Percentiles rank a stretch among this genome's conserved stretches.
phyloP scores from a whole-genome alignment of 805 yeast species.

The Wickerhamiella cacticola region DNA sequence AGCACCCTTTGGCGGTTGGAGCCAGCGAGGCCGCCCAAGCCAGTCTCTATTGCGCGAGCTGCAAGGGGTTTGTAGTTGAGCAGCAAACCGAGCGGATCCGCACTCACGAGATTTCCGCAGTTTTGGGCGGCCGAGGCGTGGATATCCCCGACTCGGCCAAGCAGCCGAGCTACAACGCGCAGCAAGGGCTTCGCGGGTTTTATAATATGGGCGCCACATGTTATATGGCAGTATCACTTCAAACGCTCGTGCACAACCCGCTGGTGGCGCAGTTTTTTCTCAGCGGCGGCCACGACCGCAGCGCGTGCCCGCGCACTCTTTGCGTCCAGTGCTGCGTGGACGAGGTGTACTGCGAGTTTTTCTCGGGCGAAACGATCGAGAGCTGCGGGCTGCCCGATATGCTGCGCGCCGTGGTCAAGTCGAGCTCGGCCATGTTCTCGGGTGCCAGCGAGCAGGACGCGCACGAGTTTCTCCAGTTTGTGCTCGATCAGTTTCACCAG shows the following conservation, averaged over 20 bases:
- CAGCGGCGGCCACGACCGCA: slow-evolving; percentile 59
- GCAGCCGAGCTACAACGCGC: slow-evolving; percentile 34
- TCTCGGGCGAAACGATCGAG: slow-evolving; percentile 45
- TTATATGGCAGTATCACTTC: slow-evolving; percentile 88
- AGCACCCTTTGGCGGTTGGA: slow-evolving; percentile 54
- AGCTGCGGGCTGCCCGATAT: slow-evolving; percentile 76
- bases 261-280: slow-evolving; percentile 65
- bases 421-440: slow-evolving; percentile 46
- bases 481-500: slow-evolving; percentile 69
- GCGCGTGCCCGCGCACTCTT: slow-evolving; percentile 27
- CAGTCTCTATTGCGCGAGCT: too few species aligned
- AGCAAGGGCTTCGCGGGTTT: slow-evolving; percentile 76
- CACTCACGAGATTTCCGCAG: slow-evolving; percentile 9
- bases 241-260: slow-evolving; percentile 84
- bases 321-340: slow-evolving; percentile 85
- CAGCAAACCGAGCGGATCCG: slow-evolving; percentile 45
- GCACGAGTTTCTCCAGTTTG: slow-evolving; percentile 92
- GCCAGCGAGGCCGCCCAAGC: slow-evolving; percentile 44
- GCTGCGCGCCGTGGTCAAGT: slow-evolving; percentile 77
- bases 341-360: slow-evolving; percentile 62
- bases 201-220: slow-evolving; percentile 96
- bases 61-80: slow-evolving; percentile 61
- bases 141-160: background rate
- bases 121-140: background rate
- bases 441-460: slow-evolving; percentile 98